A percentile compares a stretch with the other conserved stretches of the same genome.
These are phyloP conservation scores for Colletotrichum shisoi DNA, from an alignment of 2,329 filamentous ascomycete species.

Conservation along the genomic window DNA sequence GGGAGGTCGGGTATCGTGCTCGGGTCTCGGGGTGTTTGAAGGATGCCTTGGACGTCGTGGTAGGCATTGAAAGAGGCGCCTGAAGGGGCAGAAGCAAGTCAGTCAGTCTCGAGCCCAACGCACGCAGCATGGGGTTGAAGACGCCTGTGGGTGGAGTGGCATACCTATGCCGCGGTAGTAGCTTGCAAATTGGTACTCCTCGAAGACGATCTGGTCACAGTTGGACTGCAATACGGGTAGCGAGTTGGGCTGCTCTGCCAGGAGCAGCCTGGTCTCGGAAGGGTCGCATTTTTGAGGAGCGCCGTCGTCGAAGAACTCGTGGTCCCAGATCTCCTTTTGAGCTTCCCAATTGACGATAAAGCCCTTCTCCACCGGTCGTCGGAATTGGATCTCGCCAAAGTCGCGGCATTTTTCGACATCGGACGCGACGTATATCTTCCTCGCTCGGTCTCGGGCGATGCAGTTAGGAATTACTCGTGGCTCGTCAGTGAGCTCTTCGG, in stretches of 20 bases:
- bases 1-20: slow-evolving; percentile 59
- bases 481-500: slow-evolving; percentile 54
- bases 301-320: slow-evolving; percentile 77
- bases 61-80: slow-evolving; percentile 82
- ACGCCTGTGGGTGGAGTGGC: slow-evolving; percentile 33
- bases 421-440: slow-evolving; percentile 79
- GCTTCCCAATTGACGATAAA: slow-evolving; percentile 97
- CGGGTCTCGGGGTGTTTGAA: slow-evolving; percentile 65
- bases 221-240: slow-evolving; percentile 83
- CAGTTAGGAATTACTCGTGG: slow-evolving; percentile 86
- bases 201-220: slow-evolving; percentile 95
- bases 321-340: slow-evolving; percentile 94
- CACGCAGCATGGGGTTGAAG: not conserved
- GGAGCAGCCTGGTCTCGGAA: slow-evolving; percentile 79
- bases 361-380: slow-evolving; percentile 90
- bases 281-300: slow-evolving; percentile 76
- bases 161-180: slow-evolving; percentile 79
- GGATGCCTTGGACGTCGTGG: slow-evolving; percentile 75
- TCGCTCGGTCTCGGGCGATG: slow-evolving; percentile 82
- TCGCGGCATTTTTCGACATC: slow-evolving; percentile 83
- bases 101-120: not conserved
- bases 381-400: slow-evolving; percentile 86
- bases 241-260: slow-evolving; percentile 86
- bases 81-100: slow-evolving; percentile 7
- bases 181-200: slow-evolving; percentile 91